Evolutionary conservation across 1,284 basidiomycete species (phyloP), one percentile per base, ranked within the genome.

Genomic region (Amylostereum chailletii): DNA sequence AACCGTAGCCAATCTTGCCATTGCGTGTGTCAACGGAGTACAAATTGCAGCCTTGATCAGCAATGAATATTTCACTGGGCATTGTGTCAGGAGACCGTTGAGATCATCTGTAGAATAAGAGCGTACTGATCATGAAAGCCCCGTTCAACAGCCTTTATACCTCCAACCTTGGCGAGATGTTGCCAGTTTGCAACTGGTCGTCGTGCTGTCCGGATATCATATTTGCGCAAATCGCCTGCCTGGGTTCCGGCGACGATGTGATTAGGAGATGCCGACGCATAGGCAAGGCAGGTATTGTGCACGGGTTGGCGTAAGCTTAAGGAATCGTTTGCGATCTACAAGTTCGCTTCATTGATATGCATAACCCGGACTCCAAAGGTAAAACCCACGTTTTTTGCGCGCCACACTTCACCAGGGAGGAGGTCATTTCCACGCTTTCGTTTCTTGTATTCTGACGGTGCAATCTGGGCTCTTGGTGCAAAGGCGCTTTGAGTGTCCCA

Each of bases 291-390:
- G 0, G 81, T 85, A 51, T 91, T 89, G 49, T 88, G 79, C 31
- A 94, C 79, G 0, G 90, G 90, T 57, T 87, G 86, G 4, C 91
- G 83, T 26, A 95, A 76, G 44, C 78, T 79, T 2, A 95, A 73
- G 48, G 71, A 64, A 62, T 94, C 91, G 59, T 91, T 88, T 9
- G 85, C 76, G 1, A 91, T 68, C 86, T 90, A 34, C 11, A 32
- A 48, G 27, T 38, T 38, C 6, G 29, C 6, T 34, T 49, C 26
- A 43, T 46, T 32, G 9, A 42, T 47, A 3, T 11, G 26, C 3
- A 26, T 42, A 40, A 2, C 10, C 29, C 34, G 34, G 37, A 42
- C 30, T 27, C 36, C 32, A 40, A 7, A 45, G 8, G 11, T 26
- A 34, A 9, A 30, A 58, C 71, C 39, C 50, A 83, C 83, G 61